Base-by-base conservation (phyloP, 768 basidiomycete species). In the Lactarius akahatsu region DNA sequence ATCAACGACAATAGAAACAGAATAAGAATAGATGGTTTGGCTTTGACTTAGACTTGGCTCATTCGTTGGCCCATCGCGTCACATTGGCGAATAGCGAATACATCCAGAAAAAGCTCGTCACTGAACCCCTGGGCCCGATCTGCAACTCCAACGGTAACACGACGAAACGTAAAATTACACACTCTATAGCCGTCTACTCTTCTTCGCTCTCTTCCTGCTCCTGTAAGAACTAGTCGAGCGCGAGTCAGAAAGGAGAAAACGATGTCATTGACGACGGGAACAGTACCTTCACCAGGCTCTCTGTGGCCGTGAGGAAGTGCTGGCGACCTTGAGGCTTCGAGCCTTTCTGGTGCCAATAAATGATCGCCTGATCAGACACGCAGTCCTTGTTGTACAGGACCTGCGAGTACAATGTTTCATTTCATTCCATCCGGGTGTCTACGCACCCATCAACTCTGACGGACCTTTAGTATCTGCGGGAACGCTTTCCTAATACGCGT, bases 301-400 rank as follows among this genome's bases (percentile, higher is more conserved):
- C 91, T 0, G 93, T 90, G 65, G 82, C 86, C 79, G 93, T 96
- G 71, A 98, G 79, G 83, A 99, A 98, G 76, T 95, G 91, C 77
- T 97, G 94, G 74, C 90, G 88, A 58, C 96, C 96, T 77, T 98
- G 93, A 0, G 94, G 86, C 78, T 94, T 97, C 57, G 95, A 91
- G 60, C 97, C 96, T 79, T 99, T 99, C 79, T 92, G 89, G 78
- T 94, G 82, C 96, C 96, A 99, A 77, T 97, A 98, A 66, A 98
- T 90, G 73, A 99, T 96, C 67, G 96, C 95, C 74, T 96, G 90
- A 74, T 96, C 94, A 63, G 94, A 92, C 72, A 98, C 84, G 78
- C 94, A 94, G 73, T 99, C 96, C 73, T 91, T 88, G 80, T 96
- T 96, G 80, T 97, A 98, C 77, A 98, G 82, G 72, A 96, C 89